Base-by-base conservation (phyloP, 2,329 filamentous ascomycete species). In the Fusarium sp. region DNA sequence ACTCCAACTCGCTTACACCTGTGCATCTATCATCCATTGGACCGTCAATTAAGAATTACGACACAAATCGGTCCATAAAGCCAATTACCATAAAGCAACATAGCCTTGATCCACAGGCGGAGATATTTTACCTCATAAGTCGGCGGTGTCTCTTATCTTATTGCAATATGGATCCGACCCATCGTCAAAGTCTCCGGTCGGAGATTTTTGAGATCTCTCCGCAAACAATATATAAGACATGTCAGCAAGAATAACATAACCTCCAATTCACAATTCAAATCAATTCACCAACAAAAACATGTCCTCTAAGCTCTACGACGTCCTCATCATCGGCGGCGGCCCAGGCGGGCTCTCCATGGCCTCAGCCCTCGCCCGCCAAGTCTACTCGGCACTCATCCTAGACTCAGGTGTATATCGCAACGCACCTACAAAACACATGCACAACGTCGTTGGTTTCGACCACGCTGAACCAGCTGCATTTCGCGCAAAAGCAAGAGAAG, bases 331-430 rank as follows among this genome's bases (percentile, higher is more conserved):
- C 36, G 85, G 85, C 40, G 84, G 82, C 45, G 85, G 85, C 4
- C 84, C 85, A 5, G 80, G 82, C 2, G 85, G 85, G 15, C 79
- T 87, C 4, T 80, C 81, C 40, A 78, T 80, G 11, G 79, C 84
- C 29, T 78, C 79, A 25, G 76, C 77, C 39, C 80, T 87, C 21
- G 83, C 82, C 4, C 83, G 85, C 20, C 83, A 86, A 41, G 77
- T 80, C 18, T 79, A 82, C 60, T 81, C 75, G 4, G 79, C 82
- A 0, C 72, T 86, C 11, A 74, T 88, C 40, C 80, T 87, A 55
- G 84, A 86, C 75, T 83, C 80, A 6, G 78, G 79, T 14, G 72
- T 79, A 2, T 88, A 86, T 69, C 83, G 85, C 64, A 87, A 87
- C 71, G 79, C 71, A 4, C 74, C 76, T 4, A 79, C 83, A 2